phyloP scores from a whole-genome alignment of 2,329 filamentous ascomycete species.

The Fusarium euwallaceae region DNA sequence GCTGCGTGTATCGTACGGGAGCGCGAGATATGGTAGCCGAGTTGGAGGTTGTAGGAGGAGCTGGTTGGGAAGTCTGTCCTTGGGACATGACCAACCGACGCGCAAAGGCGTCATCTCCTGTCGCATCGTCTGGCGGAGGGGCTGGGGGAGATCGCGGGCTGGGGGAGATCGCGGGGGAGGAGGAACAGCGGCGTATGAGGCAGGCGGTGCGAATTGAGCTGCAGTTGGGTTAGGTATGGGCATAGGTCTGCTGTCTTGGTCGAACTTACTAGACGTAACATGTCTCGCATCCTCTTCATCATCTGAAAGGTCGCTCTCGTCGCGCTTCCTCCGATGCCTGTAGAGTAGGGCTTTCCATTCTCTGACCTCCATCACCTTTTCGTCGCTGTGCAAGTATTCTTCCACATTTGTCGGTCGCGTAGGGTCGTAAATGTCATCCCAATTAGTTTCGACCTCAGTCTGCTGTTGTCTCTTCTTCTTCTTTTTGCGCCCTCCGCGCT shows the following conservation, averaged over 20 bases:
- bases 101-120: conserved; percentile 78
- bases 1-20: conserved; percentile 77
- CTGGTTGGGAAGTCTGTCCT: conserved; percentile 48
- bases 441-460: conserved; percentile 74
- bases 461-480: conserved; percentile 75
- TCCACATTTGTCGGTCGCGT: conserved; percentile 85
- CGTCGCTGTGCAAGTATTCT: conserved; percentile 86
- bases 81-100: conserved; percentile 71
- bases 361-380: conserved; percentile 81
- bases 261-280: conserved; percentile 52
- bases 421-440: conserved; percentile 93
- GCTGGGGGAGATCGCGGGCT: too few species aligned
- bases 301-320: conserved; percentile 52
- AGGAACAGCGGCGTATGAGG: conserved; percentile 68
- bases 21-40: conserved; percentile 80
- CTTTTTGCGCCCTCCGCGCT: conserved; percentile 83
- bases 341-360: conserved; percentile 91
- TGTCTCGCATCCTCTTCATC: conserved; percentile 52
- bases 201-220: conserved; percentile 73
- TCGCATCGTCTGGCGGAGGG: conserved; percentile 67
- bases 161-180: conserved; percentile 65
- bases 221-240: conserved; percentile 34
- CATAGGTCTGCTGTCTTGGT: not conserved
- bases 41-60: conserved; percentile 53
- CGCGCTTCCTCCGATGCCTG: conserved; percentile 69